phyloP scores from a whole-genome alignment of 2,329 filamentous ascomycete genomes.

The Aureobasidium sp. region DNA sequence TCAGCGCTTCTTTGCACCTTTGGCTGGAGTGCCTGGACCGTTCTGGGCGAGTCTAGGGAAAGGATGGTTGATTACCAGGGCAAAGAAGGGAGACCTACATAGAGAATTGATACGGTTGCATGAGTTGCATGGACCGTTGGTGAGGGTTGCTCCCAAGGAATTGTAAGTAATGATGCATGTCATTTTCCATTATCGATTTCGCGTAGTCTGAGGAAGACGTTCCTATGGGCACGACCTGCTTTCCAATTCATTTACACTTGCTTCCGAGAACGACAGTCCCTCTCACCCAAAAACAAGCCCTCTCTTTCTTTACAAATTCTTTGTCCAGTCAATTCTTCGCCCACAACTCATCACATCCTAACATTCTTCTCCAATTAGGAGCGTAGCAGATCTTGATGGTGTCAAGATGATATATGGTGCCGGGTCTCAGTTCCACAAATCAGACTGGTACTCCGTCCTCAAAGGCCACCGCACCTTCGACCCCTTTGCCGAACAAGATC shows the following conservation, averaged over 20 bases:
- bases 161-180: constrained; percentile 18
- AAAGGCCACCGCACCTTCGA: constrained; percentile 29
- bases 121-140: constrained; percentile 24
- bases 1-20: constrained; percentile 21
- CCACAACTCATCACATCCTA: neutral
- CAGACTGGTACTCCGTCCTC: constrained; percentile 29
- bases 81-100: constrained; percentile 27
- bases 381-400: constrained; percentile 4
- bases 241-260: neutral
- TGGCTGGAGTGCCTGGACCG: constrained; percentile 24
- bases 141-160: constrained; percentile 28
- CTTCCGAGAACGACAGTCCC: too few species aligned
- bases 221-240: neutral
- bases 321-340: neutral
- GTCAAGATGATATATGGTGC: constrained; percentile 19
- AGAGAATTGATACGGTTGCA: constrained; percentile 26
- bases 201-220: neutral
- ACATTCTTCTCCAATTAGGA: neutral
- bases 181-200: neutral
- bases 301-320: too few species aligned
- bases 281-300: too few species aligned
- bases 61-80: constrained; percentile 27
- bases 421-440: constrained; percentile 31
- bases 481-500: constrained; percentile 29
- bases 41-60: constrained; percentile 22